Conservation (phyloP, 345 rosid species). For the Acer yangbiense region DNA sequence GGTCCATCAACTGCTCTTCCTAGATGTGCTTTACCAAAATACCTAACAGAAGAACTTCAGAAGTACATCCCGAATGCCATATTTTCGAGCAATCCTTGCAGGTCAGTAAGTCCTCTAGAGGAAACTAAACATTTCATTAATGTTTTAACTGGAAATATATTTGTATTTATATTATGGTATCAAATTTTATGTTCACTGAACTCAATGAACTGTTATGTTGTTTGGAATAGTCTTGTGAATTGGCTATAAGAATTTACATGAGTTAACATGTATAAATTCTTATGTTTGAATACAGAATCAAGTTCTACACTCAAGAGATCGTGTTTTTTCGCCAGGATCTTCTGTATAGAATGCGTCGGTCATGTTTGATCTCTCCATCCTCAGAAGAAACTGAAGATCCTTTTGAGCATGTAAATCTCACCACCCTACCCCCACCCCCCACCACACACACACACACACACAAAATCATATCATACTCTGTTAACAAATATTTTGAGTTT, state of each 20-base stretch:
- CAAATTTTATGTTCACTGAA: slow-evolving; percentile 4
- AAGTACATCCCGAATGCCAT: slow-evolving; percentile 70
- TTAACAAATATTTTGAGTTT: slow-evolving; percentile 9
- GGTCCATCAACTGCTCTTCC: slow-evolving; percentile 93
- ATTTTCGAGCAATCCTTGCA: slow-evolving; percentile 96
- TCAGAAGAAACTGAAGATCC: slow-evolving; percentile 79
- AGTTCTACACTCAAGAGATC: slow-evolving; percentile 86
- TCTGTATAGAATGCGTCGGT: slow-evolving; percentile 86
- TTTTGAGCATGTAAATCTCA: slow-evolving; percentile 69
- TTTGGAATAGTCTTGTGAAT: slow-evolving; percentile 9
- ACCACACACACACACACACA: neutral
- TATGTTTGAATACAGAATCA: slow-evolving; percentile 60
- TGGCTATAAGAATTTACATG: neutral
- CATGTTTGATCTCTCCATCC: slow-evolving; percentile 87
- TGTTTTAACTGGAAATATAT: neutral
- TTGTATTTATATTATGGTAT: neutral
- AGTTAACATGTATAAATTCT: slow-evolving; percentile 12
- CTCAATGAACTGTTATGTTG: slow-evolving; percentile 3
- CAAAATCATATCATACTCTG: neutral
- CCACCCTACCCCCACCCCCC: neutral
- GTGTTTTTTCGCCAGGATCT: slow-evolving; percentile 90
- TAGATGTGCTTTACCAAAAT: slow-evolving; percentile 75
- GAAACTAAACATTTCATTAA: too few relatives aligned
- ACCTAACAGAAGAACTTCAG: slow-evolving; percentile 72
- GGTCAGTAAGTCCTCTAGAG: slow-evolving; percentile 35